Conservation (phyloP, 495 filamentous ascomycete species). For the Bacidia rubella region DNA sequence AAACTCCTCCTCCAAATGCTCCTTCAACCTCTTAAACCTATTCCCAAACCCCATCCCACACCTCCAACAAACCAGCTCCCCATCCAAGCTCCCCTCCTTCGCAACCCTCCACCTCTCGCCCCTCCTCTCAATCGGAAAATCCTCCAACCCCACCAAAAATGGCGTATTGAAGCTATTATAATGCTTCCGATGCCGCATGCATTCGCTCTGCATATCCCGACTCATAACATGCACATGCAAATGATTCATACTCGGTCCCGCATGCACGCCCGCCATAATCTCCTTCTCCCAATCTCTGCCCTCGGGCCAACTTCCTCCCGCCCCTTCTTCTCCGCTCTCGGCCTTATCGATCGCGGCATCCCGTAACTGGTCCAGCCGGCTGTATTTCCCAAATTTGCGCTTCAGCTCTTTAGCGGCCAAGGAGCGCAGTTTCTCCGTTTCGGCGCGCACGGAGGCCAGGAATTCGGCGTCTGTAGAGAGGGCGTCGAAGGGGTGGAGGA, state of each 20-base stretch:
- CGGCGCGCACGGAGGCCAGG: slow-evolving; percentile 45
- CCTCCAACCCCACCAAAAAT: slow-evolving; percentile 74
- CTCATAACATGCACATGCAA: slow-evolving; percentile 82
- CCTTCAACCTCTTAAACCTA: slow-evolving; percentile 58
- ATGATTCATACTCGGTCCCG: slow-evolving; percentile 81
- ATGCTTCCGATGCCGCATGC: slow-evolving; percentile 69
- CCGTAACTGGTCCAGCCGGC: slow-evolving; percentile 43
- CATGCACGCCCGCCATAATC: slow-evolving; percentile 68
- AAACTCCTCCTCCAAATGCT: slow-evolving; percentile 70
- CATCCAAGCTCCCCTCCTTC: slow-evolving; percentile 41
- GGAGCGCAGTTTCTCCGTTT: slow-evolving; percentile 44
- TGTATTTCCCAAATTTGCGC: slow-evolving; percentile 52
- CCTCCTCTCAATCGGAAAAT: slow-evolving; percentile 57
- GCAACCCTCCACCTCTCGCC: slow-evolving; percentile 36
- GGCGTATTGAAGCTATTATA: slow-evolving; percentile 82
- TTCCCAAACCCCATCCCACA: slow-evolving; percentile 65
- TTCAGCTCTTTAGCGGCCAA: slow-evolving; percentile 64
- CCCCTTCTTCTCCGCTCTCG: slow-evolving; percentile 34
- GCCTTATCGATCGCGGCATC: slow-evolving; percentile 45
- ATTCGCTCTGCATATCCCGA: slow-evolving; percentile 54
- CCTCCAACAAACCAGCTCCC: slow-evolving; percentile 69
- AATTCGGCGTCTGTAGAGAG: slow-evolving; percentile 54
- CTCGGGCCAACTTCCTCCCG: slow-evolving; percentile 35
- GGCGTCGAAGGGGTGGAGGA: slow-evolving; percentile 64
- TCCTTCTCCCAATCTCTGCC: slow-evolving; percentile 73